phyloP scores from a whole-genome alignment of 2,329 filamentous ascomycete genomes.

The Alternaria atra region DNA sequence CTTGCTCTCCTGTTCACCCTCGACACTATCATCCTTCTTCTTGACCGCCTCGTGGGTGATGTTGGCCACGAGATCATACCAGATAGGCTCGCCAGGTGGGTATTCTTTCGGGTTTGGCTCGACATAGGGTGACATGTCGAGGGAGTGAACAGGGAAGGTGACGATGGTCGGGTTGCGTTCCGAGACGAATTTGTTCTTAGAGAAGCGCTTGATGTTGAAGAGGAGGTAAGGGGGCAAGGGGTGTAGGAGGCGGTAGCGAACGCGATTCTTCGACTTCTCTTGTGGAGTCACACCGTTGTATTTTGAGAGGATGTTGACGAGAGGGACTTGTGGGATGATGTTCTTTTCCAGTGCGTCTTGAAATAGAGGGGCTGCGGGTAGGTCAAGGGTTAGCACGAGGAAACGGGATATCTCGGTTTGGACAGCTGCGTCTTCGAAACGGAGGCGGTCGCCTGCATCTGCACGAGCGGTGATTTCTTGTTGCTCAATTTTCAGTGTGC shows the following conservation, averaged over 20 bases:
- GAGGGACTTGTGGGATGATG: constrained; percentile 91
- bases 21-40: constrained; percentile 79
- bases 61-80: constrained; percentile 96
- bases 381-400: constrained; percentile 90
- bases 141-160: constrained; percentile 84
- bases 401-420: constrained; percentile 81
- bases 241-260: constrained; percentile 88
- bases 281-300: constrained; percentile 90
- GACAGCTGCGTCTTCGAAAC: constrained; percentile 92
- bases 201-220: constrained; percentile 97
- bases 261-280: constrained; percentile 86
- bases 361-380: constrained; percentile 91
- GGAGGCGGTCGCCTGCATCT: constrained; percentile 84
- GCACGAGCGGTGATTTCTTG: constrained; percentile 93
- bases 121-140: constrained; percentile 90
- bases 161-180: constrained; percentile 98
- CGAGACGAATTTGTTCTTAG: constrained; percentile 92
- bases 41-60: constrained; percentile 87
- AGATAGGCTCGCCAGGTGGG: constrained; percentile 80
- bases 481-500: constrained; percentile 88
- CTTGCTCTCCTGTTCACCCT: constrained; percentile 89
- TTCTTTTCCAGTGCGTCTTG: constrained; percentile 94
- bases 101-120: constrained; percentile 81
- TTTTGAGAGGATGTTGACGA: constrained; percentile 79
- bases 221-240: constrained; percentile 90